Base-by-base conservation (phyloP, 352 stramenopile genomes). In the Phytophthora podocarpi region DNA sequence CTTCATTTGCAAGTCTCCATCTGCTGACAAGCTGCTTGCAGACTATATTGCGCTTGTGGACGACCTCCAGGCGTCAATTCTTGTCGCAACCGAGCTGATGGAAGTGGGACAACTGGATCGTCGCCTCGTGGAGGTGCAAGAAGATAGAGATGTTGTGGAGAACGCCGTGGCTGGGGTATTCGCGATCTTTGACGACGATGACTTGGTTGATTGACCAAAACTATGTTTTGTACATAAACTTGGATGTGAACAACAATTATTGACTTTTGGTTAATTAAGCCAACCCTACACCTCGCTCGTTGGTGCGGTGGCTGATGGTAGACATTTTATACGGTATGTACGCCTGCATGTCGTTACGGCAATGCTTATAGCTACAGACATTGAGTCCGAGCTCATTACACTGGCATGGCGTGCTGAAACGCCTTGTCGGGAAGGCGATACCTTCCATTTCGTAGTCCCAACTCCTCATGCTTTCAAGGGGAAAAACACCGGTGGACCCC, bases 301-400 rank as follows among this genome's bases (percentile, higher is more conserved):
- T 39, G 3, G n/a, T 37, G 18, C 8, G 10, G 10, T 51, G 42
- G 37, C 42, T 26, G 42, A 51, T 51, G 42, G 27, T 51, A 51
- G 42, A 51, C 37, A 27, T 51, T 28, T 51, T 39, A 39, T 51
- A 51, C 42, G 42, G 42, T 51, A 51, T 40, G n/a, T n/a, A n/a
- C n/a, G n/a, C n/a, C n/a, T n/a, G n/a, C n/a, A n/a, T n/a, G n/a
- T n/a, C n/a, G n/a, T n/a, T n/a, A n/a, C n/a, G n/a, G n/a, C n/a
- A n/a, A n/a, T n/a, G n/a, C n/a, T n/a, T n/a, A n/a, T n/a, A n/a
- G n/a, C n/a, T n/a, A n/a, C n/a, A n/a, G n/a, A n/a, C n/a, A n/a
- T n/a, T n/a, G n/a, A n/a, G n/a, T n/a, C n/a, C n/a, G n/a, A n/a
- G n/a, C n/a, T n/a, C n/a, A n/a, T n/a, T n/a, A n/a, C n/a, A n/a